phyloP scores from a whole-genome alignment of 225 moss, liverwort and hornwort genomes.

The Takakia lepidozioides region DNA sequence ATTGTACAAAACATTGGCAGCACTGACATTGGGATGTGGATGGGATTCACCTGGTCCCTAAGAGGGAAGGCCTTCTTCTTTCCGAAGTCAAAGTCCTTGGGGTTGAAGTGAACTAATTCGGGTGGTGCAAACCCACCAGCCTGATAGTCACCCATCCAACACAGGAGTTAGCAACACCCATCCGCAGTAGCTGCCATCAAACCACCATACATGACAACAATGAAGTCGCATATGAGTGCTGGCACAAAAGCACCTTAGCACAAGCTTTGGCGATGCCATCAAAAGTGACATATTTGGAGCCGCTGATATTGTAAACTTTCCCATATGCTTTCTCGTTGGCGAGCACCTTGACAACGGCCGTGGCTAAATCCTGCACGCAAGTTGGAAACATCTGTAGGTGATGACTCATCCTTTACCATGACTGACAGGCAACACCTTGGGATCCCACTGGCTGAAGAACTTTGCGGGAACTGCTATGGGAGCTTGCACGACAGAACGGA shows the following conservation, averaged over 20 bases:
- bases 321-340: conserved; percentile 71
- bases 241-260: conserved; percentile 61
- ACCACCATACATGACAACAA: neutral
- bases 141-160: conserved; percentile 17
- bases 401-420: no score
- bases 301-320: conserved; percentile 93
- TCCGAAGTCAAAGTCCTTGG: conserved; percentile 98
- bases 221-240: neutral
- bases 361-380: conserved; percentile 95
- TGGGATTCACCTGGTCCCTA: conserved; percentile 85
- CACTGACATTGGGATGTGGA: no score
- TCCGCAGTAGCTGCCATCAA: neutral
- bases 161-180: neutral
- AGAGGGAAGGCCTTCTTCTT: conserved; percentile 98
- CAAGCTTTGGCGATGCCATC: conserved; percentile 97
- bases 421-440: no score
- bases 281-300: conserved; percentile 92
- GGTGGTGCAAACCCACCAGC: conserved; percentile 97
- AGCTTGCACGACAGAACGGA: no score
- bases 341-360: conserved; percentile 65
- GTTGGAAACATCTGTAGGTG: no score
- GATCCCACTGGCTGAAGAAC: no score
- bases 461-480: no score
- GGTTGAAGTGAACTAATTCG: conserved; percentile 90
- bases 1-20: no score